Conservation (phyloP, 2,329 filamentous ascomycete genomes). For the Penicillium italicum region DNA sequence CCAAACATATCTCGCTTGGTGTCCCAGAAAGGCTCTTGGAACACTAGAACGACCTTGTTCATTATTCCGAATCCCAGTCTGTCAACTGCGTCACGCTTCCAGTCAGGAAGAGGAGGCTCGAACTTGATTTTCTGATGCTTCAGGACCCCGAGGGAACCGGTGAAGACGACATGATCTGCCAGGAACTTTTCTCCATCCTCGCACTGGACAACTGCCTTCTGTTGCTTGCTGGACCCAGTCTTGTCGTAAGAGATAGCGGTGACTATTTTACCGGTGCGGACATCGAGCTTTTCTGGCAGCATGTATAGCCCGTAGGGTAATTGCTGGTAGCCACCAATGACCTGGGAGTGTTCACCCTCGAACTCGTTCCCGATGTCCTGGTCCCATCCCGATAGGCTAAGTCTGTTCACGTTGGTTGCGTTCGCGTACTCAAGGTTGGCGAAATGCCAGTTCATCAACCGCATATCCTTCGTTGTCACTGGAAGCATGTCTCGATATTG, state of each 20-base stretch:
- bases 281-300: conserved; percentile 70
- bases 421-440: conserved; percentile 98
- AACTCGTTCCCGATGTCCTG: conserved; percentile 98
- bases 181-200: conserved; percentile 72
- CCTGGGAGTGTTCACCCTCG: conserved; percentile 88
- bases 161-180: conserved; percentile 89
- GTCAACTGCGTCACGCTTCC: conserved; percentile 76
- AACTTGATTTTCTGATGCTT: conserved; percentile 80
- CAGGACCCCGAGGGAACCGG: conserved; percentile 83
- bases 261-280: conserved; percentile 70
- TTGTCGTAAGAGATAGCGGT: conserved; percentile 65
- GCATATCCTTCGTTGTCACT: conserved; percentile 78
- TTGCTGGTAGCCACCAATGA: conserved; percentile 90
- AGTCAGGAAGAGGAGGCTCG: conserved; percentile 80
- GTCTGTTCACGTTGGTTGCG: conserved; percentile 77
- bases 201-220: conserved; percentile 64
- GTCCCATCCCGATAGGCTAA: conserved; percentile 91
- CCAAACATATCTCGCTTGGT: conserved; percentile 88
- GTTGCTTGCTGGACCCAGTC: conserved; percentile 36
- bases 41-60: conserved; percentile 93
- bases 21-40: conserved; percentile 89
- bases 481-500: conserved; percentile 84
- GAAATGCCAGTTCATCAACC: conserved; percentile 95
- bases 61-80: conserved; percentile 88
- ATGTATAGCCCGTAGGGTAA: conserved; percentile 82